Conservation (phyloP, 371 early-diverging fungal species). For the Mortierella sp. region DNA sequence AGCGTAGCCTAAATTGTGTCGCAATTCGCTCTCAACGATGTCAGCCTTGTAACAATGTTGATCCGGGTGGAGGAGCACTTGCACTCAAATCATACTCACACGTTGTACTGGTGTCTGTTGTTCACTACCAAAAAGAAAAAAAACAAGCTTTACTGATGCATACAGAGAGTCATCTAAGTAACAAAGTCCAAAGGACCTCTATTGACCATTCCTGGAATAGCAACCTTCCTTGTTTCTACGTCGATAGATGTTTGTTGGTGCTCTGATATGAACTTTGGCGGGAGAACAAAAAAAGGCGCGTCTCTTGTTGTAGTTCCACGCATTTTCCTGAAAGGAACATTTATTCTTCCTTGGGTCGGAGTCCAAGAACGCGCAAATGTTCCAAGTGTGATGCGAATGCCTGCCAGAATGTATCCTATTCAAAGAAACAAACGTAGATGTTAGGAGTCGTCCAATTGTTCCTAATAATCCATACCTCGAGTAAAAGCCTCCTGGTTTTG, state of each 20-base stretch:
- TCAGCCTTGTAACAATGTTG: neutral
- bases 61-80: neutral
- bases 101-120: neutral
- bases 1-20: no score
- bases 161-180: neutral
- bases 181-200: neutral
- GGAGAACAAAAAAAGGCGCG: neutral
- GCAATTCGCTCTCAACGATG: neutral
- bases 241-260: neutral
- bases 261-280: neutral
- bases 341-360: conserved; percentile 55
- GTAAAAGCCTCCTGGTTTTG: no score
- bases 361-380: conserved; percentile 60
- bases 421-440: neutral
- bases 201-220: neutral
- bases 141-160: neutral
- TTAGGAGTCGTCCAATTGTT: neutral
- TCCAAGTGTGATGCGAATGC: conserved; percentile 62
- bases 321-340: neutral
- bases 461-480: neutral
- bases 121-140: neutral
- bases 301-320: neutral
- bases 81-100: neutral
- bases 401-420: conserved; percentile 63
- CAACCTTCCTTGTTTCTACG: neutral